These are phyloP conservation scores for Paramecium biaurelia DNA, from an alignment of 73 alveolate genomes.

Conservation along the genomic window DNA sequence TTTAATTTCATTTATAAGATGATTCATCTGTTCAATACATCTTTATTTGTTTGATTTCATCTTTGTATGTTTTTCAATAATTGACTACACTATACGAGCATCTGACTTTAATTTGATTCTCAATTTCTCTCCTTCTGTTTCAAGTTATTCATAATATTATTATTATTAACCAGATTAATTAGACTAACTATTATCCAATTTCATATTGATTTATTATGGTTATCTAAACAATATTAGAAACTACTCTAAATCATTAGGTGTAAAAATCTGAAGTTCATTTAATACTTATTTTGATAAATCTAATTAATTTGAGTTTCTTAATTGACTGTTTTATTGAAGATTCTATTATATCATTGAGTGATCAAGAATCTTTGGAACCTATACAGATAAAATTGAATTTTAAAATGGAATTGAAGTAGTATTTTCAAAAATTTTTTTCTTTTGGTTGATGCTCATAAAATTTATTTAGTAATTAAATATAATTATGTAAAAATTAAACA, in stretches of 20 bases:
- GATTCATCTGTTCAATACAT: background rate
- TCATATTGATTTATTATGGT: background rate
- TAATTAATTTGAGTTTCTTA: background rate
- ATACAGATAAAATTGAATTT: background rate
- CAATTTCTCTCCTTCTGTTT: background rate
- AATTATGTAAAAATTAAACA: background rate
- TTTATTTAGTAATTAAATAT: background rate
- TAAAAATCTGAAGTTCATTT: background rate
- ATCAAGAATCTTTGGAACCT: background rate
- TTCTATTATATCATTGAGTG: background rate
- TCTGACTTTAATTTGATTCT: background rate
- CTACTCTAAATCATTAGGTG: background rate
- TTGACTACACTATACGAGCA: background rate
- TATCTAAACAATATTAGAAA: background rate
- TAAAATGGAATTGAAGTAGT: background rate
- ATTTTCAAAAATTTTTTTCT: background rate
- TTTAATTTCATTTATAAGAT: background rate
- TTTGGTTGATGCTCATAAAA: conserved; percentile 6
- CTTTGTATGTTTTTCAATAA: background rate
- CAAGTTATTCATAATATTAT: background rate
- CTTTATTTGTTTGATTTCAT: background rate
- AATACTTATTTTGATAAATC: background rate
- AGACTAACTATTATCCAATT: background rate
- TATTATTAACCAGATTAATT: background rate
- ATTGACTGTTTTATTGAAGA: background rate